A percentile compares a stretch with the other conserved stretches of the same genome.
Evolutionary conservation across 306 rosid species (phyloP).

Genomic region (Arachis stenosperma): DNA sequence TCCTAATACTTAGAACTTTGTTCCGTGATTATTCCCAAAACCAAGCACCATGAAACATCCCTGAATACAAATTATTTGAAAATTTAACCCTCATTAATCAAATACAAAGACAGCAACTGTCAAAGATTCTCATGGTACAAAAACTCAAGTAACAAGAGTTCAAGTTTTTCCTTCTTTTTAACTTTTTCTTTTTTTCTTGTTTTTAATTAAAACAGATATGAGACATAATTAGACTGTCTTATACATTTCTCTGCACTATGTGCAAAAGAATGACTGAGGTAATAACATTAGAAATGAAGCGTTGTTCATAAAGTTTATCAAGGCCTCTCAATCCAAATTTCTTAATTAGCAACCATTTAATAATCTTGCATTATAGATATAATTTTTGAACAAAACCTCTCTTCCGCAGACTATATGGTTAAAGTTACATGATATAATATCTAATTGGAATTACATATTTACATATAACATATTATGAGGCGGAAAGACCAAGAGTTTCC

Average conservation of each 20-base stretch:
- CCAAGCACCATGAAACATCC: background rate
- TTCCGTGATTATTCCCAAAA: background rate
- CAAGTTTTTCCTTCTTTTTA: background rate
- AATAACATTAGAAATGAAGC: background rate
- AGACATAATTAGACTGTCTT: background rate
- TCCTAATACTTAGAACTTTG: background rate
- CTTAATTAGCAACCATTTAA: constrained; percentile 79
- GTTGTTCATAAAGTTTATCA: background rate
- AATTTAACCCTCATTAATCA: background rate
- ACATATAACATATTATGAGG: background rate
- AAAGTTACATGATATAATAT: background rate
- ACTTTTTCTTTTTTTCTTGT: too few species aligned
- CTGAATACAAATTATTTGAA: background rate
- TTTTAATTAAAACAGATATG: background rate
- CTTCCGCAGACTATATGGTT: constrained; percentile 41
- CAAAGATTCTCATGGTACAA: background rate
- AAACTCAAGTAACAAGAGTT: constrained; percentile 1
- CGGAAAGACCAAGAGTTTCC: too few species aligned
- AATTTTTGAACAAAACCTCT: constrained; percentile 67
- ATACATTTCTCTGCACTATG: background rate
- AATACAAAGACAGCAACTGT: background rate
- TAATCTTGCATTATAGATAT: constrained; percentile 64
- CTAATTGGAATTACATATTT: background rate
- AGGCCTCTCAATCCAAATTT: constrained; percentile 48
- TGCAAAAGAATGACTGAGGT: background rate